Evolutionary conservation across 148 eudicot species (phyloP).

Genomic region (Heliosperma pusillum): DNA sequence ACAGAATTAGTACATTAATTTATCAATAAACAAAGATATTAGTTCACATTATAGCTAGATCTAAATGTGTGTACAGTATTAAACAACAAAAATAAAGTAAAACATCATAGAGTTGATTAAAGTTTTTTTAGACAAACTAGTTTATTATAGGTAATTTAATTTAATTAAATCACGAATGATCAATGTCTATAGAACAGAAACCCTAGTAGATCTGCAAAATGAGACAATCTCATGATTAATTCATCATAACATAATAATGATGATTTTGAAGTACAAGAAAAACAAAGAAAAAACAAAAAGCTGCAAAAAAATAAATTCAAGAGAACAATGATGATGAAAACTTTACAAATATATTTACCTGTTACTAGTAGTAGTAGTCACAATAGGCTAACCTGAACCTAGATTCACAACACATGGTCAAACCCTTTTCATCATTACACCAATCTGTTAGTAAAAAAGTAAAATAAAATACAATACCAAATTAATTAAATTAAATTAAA

Average conservation of each 20-base stretch:
- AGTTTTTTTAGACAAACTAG: no score
- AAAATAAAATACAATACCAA: no score
- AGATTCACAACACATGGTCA: background rate
- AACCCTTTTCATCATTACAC: slow-evolving; percentile 48
- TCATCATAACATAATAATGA: slow-evolving; percentile 5
- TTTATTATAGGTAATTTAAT: no score
- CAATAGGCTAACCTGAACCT: background rate
- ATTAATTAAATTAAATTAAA: no score
- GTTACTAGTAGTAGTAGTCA: no score
- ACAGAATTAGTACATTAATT: no score
- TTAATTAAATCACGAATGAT: background rate
- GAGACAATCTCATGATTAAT: slow-evolving; percentile 8
- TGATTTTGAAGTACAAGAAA: background rate
- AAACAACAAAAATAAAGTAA: no score
- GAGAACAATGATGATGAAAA: slow-evolving; percentile 28
- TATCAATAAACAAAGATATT: no score
- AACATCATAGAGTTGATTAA: no score
- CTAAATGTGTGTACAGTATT: no score
- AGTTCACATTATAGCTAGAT: no score
- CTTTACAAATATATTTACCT: background rate
- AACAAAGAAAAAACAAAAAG: background rate
- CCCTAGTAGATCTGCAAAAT: slow-evolving; percentile 28
- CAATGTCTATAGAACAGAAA: background rate
- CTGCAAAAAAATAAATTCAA: background rate
- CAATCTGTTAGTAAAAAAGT: slow-evolving; percentile 32